phyloP scores from a whole-genome alignment of 306 rosid genomes.

The Vigna reflexopilosa region DNA sequence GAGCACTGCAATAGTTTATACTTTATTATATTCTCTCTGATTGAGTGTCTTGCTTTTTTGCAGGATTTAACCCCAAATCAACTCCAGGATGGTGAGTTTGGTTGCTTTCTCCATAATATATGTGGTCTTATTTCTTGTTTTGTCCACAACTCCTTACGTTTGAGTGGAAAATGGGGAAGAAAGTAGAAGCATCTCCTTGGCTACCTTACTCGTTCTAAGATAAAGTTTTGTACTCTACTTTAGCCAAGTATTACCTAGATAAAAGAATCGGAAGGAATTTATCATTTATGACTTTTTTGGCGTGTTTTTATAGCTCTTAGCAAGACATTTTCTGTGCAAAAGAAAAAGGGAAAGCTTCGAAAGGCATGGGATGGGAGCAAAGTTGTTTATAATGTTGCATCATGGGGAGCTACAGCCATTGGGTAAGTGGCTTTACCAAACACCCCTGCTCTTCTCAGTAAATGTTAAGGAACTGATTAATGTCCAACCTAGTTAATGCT shows the following conservation, averaged over 20 bases:
- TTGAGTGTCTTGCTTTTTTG: constrained; percentile 48
- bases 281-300: constrained; percentile 39
- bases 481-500: neutral
- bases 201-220: constrained; percentile 13
- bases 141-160: neutral
- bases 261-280: constrained; percentile 33
- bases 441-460: neutral
- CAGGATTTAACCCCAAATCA: constrained; percentile 95
- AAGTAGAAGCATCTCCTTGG: constrained; percentile 3
- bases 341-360: constrained; percentile 90
- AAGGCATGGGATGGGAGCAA: constrained; percentile 99
- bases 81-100: constrained; percentile 84
- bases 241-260: constrained; percentile 8
- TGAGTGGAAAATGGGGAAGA: constrained; percentile 30
- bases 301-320: constrained; percentile 69
- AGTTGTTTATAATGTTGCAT: constrained; percentile 93
- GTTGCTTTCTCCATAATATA: constrained; percentile 23
- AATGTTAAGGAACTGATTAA: constrained; percentile 11
- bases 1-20: constrained; percentile 1
- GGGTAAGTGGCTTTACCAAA: constrained; percentile 62
- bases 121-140: neutral
- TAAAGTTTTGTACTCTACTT: constrained; percentile 20
- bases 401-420: constrained; percentile 98
- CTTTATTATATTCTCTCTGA: constrained; percentile 6
- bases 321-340: constrained; percentile 92